phyloP scores from a whole-genome alignment of 2,329 filamentous ascomycete genomes.

The Botrytis sinoallii region DNA sequence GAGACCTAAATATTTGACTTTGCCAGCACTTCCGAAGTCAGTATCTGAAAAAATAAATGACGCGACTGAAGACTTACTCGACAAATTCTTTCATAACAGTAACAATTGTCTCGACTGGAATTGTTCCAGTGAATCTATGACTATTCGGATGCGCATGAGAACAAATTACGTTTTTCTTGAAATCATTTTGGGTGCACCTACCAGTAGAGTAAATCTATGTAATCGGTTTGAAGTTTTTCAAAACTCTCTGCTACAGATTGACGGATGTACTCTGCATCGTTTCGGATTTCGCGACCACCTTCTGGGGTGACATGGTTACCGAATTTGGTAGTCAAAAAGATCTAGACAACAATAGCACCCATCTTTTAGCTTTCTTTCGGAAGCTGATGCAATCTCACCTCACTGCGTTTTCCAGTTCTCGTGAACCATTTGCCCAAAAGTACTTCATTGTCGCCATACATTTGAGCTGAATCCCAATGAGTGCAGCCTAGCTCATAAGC shows the following conservation, averaged over 20 bases:
- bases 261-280: conserved; percentile 21
- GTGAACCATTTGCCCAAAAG: conserved; percentile 48
- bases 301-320: conserved; percentile 19
- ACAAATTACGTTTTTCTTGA: neutral
- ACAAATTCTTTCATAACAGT: conserved; percentile 29
- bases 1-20: conserved; percentile 55
- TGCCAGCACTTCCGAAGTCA: conserved; percentile 46
- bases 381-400: neutral
- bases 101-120: conserved; percentile 44
- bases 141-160: neutral
- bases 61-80: neutral
- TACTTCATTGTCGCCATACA: conserved; percentile 44
- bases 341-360: conserved; percentile 22
- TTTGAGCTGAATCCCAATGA: conserved; percentile 38
- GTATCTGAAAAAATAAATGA: conserved; percentile 26
- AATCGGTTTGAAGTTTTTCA: conserved; percentile 18
- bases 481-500: conserved; percentile 38
- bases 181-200: neutral
- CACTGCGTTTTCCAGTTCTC: conserved; percentile 29
- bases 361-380: conserved; percentile 40
- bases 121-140: conserved; percentile 40
- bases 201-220: conserved; percentile 22
- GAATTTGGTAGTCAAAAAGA: conserved; percentile 46
- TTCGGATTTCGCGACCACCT: conserved; percentile 14
- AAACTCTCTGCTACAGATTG: conserved; percentile 20